Evolutionary conservation across 2,329 filamentous ascomycete genomes (phyloP).

Genomic region (Pseudonectria foliicola): DNA sequence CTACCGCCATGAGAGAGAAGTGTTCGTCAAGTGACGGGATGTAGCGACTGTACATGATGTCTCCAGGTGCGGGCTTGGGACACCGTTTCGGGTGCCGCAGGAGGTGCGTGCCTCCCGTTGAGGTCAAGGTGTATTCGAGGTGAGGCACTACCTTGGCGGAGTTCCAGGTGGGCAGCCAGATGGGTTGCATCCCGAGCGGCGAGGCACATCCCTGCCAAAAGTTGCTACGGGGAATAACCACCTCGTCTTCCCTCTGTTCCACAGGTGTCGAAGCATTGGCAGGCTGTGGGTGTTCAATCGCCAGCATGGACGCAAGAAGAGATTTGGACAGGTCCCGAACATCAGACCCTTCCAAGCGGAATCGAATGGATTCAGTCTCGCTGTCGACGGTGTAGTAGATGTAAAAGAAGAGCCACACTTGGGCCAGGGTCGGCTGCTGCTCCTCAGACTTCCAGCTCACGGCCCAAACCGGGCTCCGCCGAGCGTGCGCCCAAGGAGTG

Average conservation of each 20-base stretch:
- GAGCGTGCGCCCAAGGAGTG: conserved; percentile 43
- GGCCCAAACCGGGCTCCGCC: conserved; percentile 38
- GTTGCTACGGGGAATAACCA: conserved; percentile 39
- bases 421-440: conserved; percentile 35
- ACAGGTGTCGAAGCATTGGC: conserved; percentile 24
- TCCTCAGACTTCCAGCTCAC: conserved; percentile 33
- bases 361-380: conserved; percentile 15
- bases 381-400: conserved; percentile 33
- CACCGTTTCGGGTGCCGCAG: conserved; percentile 59
- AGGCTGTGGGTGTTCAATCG: conserved; percentile 35
- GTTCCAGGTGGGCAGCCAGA: conserved; percentile 45
- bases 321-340: conserved; percentile 18
- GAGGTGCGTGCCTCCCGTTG: conserved; percentile 24
- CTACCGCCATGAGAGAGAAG: conserved; percentile 64
- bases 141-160: conserved; percentile 28
- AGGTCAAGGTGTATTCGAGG: conserved; percentile 26
- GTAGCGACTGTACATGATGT: conserved; percentile 66
- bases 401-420: conserved; percentile 44
- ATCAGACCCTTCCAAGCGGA: conserved; percentile 13
- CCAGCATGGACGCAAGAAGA: conserved; percentile 30
- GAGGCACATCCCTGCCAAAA: conserved; percentile 64
- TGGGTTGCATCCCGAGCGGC: conserved; percentile 53
- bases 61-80: conserved; percentile 59
- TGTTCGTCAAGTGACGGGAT: conserved; percentile 66
- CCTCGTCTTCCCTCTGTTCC: conserved; percentile 22